A percentile compares a stretch with the other conserved stretches of the same genome.
Conservation (phyloP, 371 early-diverging fungal species). For the Mortierella sp. region DNA sequence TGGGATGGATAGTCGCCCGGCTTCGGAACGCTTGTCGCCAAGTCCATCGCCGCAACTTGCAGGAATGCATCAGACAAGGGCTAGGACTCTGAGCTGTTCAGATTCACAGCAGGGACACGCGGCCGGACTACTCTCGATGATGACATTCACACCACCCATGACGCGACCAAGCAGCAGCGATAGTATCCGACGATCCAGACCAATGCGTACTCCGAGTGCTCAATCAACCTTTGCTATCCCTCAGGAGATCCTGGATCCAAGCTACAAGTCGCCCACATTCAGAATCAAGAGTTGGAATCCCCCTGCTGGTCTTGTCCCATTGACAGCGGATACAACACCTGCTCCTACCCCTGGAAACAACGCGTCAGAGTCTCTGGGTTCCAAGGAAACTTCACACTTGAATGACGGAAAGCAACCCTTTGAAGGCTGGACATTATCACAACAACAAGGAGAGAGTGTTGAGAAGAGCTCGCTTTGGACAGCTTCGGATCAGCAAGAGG, state of each 20-base stretch:
- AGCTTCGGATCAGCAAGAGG: conserved; percentile 2
- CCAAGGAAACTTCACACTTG: background rate
- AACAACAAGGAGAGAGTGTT: background rate
- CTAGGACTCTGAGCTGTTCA: conserved; percentile 21
- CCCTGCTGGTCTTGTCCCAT: too few relatives aligned
- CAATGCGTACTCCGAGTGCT: conserved; percentile 13
- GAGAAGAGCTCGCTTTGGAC: conserved; percentile 7
- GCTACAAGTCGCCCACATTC: conserved; percentile 44
- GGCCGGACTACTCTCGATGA: too few relatives aligned
- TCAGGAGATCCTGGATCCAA: conserved; percentile 52
- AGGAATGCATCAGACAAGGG: conserved; percentile 3
- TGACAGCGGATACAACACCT: too few relatives aligned
- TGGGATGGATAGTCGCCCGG: background rate
- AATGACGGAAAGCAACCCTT: conserved; percentile 1
- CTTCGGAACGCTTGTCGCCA: background rate
- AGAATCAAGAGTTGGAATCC: conserved; percentile 51
- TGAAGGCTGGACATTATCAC: conserved; percentile 4
- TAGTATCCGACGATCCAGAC: conserved; percentile 1
- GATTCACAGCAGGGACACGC: conserved; percentile 11
- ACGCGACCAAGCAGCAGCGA: conserved; percentile 9
- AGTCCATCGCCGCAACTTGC: too few relatives aligned
- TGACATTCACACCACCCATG: conserved; percentile 11
- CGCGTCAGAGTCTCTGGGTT: background rate
- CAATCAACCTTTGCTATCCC: conserved; percentile 39
- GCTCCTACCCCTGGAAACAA: background rate